Evolutionary conservation across 106 monocot species (phyloP).

Genomic region (Phalaenopsis equestris): DNA sequence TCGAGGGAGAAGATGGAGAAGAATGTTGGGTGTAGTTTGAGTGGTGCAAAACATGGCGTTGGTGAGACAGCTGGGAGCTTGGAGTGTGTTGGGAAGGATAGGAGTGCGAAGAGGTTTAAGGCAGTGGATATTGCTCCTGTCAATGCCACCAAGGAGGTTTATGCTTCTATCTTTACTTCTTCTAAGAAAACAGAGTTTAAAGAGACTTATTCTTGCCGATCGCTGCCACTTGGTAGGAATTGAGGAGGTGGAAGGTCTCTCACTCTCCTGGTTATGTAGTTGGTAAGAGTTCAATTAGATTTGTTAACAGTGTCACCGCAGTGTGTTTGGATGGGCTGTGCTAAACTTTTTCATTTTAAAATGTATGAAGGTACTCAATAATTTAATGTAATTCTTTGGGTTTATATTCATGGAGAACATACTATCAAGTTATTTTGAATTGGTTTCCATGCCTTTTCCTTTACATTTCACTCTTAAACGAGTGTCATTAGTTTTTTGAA

Average conservation of each 20-base stretch:
- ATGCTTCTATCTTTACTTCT: constrained; percentile 89
- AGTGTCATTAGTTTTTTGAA: not conserved
- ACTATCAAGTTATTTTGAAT: not conserved
- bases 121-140: constrained; percentile 58
- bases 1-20: constrained; percentile 59
- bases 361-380: not conserved
- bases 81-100: constrained; percentile 35
- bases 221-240: constrained; percentile 87
- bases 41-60: constrained; percentile 22
- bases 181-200: constrained; percentile 69
- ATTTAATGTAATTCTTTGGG: not conserved
- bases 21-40: constrained; percentile 31
- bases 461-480: not conserved
- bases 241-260: constrained; percentile 19
- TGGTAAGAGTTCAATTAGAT: not conserved
- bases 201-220: constrained; percentile 81
- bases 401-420: not conserved
- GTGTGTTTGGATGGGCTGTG: not conserved
- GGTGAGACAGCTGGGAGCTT: constrained; percentile 21
- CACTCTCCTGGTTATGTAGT: not conserved
- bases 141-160: constrained; percentile 84
- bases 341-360: not conserved
- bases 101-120: constrained; percentile 53
- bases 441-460: not conserved
- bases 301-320: not conserved